Percentiles rank a stretch among this genome's conserved stretches.
phyloP scores from a whole-genome alignment of 805 yeast species.

The Kluyveromyces aestuarii region DNA sequence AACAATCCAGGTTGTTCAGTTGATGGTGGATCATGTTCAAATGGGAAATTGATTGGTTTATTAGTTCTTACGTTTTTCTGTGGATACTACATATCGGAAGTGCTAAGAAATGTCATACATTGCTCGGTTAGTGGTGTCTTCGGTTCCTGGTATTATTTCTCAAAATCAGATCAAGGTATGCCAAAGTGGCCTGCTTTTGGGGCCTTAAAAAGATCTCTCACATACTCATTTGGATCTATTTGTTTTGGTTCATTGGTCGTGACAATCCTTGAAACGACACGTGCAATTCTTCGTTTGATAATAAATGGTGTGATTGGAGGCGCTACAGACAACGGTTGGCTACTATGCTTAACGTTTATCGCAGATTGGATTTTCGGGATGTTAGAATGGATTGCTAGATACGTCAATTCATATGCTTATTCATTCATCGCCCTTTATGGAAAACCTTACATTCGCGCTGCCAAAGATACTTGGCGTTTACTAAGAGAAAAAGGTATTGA shows the following conservation, averaged over 20 bases:
- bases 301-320: constrained; percentile 34
- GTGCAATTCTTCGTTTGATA: constrained; percentile 43
- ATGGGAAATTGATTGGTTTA: constrained; percentile 55
- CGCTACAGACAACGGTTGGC: constrained; percentile 43
- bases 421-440: constrained; percentile 85
- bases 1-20: constrained; percentile 43
- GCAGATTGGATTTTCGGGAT: constrained; percentile 53
- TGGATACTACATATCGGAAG: constrained; percentile 78
- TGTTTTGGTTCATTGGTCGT: constrained; percentile 77
- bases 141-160: constrained; percentile 87
- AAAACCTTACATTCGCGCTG: constrained; percentile 60
- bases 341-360: constrained; percentile 43
- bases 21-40: constrained; percentile 47
- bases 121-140: constrained; percentile 75
- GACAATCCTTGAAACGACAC: constrained; percentile 58
- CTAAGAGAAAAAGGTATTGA: constrained; percentile 73
- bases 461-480: constrained; percentile 75
- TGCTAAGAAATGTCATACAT: constrained; percentile 70
- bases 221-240: constrained; percentile 84
- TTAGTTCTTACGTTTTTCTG: constrained; percentile 70
- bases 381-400: constrained; percentile 70
- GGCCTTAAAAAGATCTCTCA: constrained; percentile 68
- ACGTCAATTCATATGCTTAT: constrained; percentile 87
- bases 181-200: constrained; percentile 76
- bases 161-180: constrained; percentile 65